Conservation (phyloP, 148 eudicot species). For the Fallopia convolvulus region DNA sequence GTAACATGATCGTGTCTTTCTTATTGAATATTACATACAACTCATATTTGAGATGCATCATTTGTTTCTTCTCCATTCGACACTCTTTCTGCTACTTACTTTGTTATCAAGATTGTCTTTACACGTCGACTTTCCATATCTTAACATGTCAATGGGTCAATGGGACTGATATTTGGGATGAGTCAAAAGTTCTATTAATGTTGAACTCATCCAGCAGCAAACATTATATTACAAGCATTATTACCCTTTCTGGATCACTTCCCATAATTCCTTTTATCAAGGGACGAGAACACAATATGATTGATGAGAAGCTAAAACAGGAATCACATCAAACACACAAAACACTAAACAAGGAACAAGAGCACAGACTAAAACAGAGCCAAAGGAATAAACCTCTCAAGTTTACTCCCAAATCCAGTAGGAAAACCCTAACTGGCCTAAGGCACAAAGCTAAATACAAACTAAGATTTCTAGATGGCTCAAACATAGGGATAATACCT, state of each 20-base stretch:
- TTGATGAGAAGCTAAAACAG: no score
- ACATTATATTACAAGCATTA: background rate
- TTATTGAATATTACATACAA: background rate
- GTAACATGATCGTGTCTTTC: slow-evolving; percentile 1
- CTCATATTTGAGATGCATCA: background rate
- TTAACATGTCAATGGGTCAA: background rate
- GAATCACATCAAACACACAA: no score
- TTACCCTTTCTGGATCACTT: background rate
- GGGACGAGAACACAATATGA: background rate
- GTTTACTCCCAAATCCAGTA: no score
- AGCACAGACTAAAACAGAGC: no score
- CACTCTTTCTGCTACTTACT: background rate
- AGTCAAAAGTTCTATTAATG: background rate
- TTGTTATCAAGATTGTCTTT: background rate
- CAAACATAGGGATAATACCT: no score
- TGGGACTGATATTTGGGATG: background rate
- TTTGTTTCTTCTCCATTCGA: background rate
- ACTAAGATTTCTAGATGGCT: no score
- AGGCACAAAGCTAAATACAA: no score
- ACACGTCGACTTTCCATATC: background rate
- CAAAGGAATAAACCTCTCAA: no score
- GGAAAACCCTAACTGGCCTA: no score
- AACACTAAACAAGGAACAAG: no score
- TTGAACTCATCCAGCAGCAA: background rate
- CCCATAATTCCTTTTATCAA: background rate